Percentiles rank a stretch among this genome's conserved stretches.
These are phyloP conservation scores for Creolimax fragrantissima DNA, from an alignment of 78 protist species.

Conservation along the genomic window DNA sequence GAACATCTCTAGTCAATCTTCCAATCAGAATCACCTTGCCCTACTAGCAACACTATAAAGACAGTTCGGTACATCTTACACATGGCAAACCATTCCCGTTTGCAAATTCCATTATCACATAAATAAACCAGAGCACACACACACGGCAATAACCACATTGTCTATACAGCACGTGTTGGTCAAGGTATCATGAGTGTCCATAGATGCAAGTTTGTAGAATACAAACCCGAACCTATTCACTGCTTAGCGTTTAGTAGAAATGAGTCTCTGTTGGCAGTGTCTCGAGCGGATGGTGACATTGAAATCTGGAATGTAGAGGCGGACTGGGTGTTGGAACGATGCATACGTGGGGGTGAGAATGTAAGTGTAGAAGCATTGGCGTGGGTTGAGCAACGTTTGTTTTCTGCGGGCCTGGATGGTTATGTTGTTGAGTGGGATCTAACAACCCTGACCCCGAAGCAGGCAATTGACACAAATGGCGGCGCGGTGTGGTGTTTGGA, in stretches of 20 bases:
- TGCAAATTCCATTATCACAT: no score
- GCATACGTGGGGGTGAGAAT: slow-evolving; percentile 9
- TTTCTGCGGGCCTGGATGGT: slow-evolving; percentile 2
- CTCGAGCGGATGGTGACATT: slow-evolving; percentile 8
- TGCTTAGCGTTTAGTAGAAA: not conserved
- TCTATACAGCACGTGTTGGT: no score
- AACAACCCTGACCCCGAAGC: not conserved
- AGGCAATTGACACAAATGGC: not conserved
- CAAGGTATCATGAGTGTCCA: slow-evolving; percentile 6
- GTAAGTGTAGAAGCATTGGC: not conserved
- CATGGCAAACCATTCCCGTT: no score
- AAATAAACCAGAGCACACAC: no score
- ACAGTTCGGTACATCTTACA: no score
- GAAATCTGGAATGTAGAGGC: not conserved
- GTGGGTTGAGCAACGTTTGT: not conserved
- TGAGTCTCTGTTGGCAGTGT: not conserved
- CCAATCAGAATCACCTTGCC: no score
- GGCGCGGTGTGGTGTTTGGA: slow-evolving; percentile 22
- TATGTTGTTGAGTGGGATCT: slow-evolving; percentile 18
- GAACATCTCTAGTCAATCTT: no score
- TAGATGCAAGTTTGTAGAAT: slow-evolving; percentile 13
- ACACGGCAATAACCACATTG: no score
- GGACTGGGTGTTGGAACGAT: not conserved
- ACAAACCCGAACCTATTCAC: not conserved
- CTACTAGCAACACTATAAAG: no score